Evolutionary conservation across 2,329 filamentous ascomycete genomes (phyloP).

Genomic region (Endothia cerciana): DNA sequence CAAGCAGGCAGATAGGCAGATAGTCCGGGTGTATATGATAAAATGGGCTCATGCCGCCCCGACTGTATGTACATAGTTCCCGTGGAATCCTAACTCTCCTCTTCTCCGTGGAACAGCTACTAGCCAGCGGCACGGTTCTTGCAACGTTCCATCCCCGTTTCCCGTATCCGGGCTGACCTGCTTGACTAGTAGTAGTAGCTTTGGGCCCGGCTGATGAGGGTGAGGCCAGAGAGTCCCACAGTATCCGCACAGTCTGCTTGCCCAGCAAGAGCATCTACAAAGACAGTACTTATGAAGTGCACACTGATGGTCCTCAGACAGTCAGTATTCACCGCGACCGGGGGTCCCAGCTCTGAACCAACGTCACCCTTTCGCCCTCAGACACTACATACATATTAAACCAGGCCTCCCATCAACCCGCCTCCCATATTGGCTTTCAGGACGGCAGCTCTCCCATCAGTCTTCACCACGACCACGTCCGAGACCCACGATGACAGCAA

Average conservation of each 20-base stretch:
- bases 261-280: neutral
- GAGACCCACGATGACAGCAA: conserved; percentile 18
- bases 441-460: neutral
- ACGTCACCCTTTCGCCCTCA: conserved; percentile 16
- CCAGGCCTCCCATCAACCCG: neutral
- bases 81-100: too few species aligned
- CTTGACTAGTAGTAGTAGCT: neutral
- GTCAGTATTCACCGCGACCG: neutral
- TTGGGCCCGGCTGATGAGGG: neutral
- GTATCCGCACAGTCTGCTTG: neutral
- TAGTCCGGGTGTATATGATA: neutral
- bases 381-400: conserved; percentile 3
- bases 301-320: too few species aligned
- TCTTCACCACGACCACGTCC: neutral
- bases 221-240: neutral
- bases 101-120: too few species aligned
- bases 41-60: neutral
- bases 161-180: neutral
- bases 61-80: too few species aligned
- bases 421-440: neutral
- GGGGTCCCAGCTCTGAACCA: conserved; percentile 20
- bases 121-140: conserved; percentile 7
- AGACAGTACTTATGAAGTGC: neutral
- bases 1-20: too few species aligned
- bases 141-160: conserved; percentile 27